Evolutionary conservation across 2,329 filamentous ascomycete species (phyloP), one percentile per base, ranked within the genome.

Genomic region (Aspergillus chevalieri): DNA sequence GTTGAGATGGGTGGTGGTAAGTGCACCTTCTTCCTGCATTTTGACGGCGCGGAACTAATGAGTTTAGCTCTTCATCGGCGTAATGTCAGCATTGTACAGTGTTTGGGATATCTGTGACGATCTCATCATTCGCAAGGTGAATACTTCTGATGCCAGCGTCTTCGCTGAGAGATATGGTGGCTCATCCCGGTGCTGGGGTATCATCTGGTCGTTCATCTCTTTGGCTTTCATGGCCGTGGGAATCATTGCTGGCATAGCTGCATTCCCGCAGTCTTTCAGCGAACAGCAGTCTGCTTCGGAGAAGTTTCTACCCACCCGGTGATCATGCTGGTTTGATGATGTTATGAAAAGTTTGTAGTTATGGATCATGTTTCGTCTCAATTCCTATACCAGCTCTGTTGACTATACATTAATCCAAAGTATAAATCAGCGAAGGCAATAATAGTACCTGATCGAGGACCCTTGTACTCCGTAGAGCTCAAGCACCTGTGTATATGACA

Each of bases 81-180:
- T 90, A 58, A 90, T 91, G 87, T 86, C 82, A 6, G 84, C 82
- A 2, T 77, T 91, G 1, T 91, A 91, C 68, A 87, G 84, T 56
- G 86, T 87, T 4, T 91, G 87, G 87, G 87, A 91, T 73, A 91
- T 91, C 57, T 90, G 86, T 67, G 87, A 92, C 62, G 87, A 92
- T 58, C 74, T 91, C 28, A 89, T 92, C 57, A 72, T 90, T 4
- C 79, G 87, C 51, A 91, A 90, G 70, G 85, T 91, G 46, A 90
- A 91, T 67, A 82, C 78, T 19, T 89, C 86, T 4, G 87, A 92
- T 63, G 86, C 87, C 5, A 87, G 84, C 57, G 85, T 89, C 26
- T 91, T 91, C 59, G 86, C 87, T 6, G 78, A 88, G 68, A 78
- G 82, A 19, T 91, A 91, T 58, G 87, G 87, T 9, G 87, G 87